These are phyloP conservation scores for Euphorbia tirucalli DNA, from an alignment of 345 rosid genomes.

Conservation along the genomic window DNA sequence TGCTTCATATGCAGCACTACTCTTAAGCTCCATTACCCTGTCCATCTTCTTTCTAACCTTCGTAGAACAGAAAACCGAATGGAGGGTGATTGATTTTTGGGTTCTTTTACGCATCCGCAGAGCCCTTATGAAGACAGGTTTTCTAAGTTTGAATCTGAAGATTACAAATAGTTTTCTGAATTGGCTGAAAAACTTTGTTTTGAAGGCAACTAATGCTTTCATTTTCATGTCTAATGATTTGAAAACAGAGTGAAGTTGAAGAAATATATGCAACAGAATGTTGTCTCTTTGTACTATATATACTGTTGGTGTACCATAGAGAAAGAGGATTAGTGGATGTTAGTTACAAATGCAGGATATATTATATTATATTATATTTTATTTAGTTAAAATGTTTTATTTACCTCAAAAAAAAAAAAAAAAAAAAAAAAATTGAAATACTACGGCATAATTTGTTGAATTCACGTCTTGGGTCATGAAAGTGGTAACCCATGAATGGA, in stretches of 20 bases:
- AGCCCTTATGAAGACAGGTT: slow-evolving; percentile 46
- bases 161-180: slow-evolving; percentile 39
- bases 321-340: too few relatives aligned
- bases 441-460: not conserved
- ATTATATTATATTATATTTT: not conserved
- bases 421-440: not conserved
- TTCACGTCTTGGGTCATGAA: slow-evolving; percentile 13
- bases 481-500: slow-evolving; percentile 10
- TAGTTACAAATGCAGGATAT: not conserved
- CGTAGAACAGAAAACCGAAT: slow-evolving; percentile 28
- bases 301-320: slow-evolving; percentile 20
- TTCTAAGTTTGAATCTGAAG: slow-evolving; percentile 52
- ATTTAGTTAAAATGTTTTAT: too few relatives aligned
- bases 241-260: slow-evolving; percentile 13
- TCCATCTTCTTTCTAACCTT: slow-evolving; percentile 35
- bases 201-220: slow-evolving; percentile 55
- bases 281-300: not conserved
- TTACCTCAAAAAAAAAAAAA: not conserved
- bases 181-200: slow-evolving; percentile 54
- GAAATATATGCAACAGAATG: slow-evolving; percentile 22
- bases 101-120: slow-evolving; percentile 24
- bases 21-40: slow-evolving; percentile 31
- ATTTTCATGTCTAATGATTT: slow-evolving; percentile 41
- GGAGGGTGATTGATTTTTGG: slow-evolving; percentile 18
- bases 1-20: slow-evolving; percentile 20